Evolutionary conservation across 176 grass and related monocot species (phyloP), one percentile per base, ranked within the genome.

Genomic region (Triticum turgidum): DNA sequence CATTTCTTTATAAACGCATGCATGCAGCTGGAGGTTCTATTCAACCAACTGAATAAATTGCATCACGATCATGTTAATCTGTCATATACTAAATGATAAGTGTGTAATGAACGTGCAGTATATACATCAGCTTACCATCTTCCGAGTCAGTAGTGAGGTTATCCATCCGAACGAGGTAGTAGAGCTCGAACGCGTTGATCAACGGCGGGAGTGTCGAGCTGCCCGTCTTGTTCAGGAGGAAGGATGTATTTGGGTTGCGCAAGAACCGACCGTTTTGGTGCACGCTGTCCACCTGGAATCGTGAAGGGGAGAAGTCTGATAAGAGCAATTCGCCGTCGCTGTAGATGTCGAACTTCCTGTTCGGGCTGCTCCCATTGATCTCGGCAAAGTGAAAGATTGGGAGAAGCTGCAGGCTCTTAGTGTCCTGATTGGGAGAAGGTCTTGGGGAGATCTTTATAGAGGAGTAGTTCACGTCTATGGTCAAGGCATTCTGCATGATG

Each of bases 361-460:
- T 86, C 1, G 25, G 30, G 12, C 3, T 24, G 73, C 1, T 25
- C 14, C 0, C 0, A n/a, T 18, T 18, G 32, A 86, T 14, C 64
- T 79, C 84, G 0, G 84, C 61, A 3, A 86, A 86, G 84, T 86
- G 73, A 65, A 86, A 86, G 39, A 86, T 54, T 3, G 76, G 61
- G 47, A 78, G 65, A 15, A 69, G 64, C 65, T 69, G 18, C 18
- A 82, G 6, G 65, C 0, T 18, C 32, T 9, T 20, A 13, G 5
- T 7, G 18, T 22, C 4, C 29, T 30, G 29, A 30, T 30, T 30
- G 29, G 29, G 29, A 30, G 29, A 30, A 30, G 29, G 29, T 30
- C 29, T 30, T 30, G 29, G 29, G 29, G 29, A 30, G 29, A 30
- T 30, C 29, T 30, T 30, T 30, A 30, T 30, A 30, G 29, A 30